phyloP scores from a whole-genome alignment of 164 flowering plant species.

The Liriodendron chinense region DNA sequence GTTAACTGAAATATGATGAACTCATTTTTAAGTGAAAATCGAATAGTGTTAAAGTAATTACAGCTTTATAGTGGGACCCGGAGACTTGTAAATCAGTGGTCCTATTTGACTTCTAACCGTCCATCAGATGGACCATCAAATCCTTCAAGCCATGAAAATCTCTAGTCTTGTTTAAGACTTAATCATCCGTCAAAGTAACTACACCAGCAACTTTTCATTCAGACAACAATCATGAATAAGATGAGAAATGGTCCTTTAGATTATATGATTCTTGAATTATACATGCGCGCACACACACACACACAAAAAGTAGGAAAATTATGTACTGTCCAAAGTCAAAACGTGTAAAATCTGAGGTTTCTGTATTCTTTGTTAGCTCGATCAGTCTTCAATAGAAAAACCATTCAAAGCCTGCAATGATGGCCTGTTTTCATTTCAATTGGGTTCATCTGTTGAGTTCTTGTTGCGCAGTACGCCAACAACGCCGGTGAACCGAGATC shows the following conservation, averaged over 20 bases:
- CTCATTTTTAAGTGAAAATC: no score
- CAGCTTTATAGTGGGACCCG: no score
- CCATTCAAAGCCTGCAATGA: constrained; percentile 26
- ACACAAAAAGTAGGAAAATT: constrained; percentile 7
- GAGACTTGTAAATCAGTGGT: no score
- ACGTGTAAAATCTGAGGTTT: constrained; percentile 71
- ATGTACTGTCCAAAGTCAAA: constrained; percentile 56
- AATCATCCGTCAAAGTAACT: not conserved
- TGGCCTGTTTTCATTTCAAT: constrained; percentile 17
- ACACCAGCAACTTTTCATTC: not conserved
- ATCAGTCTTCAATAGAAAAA: constrained; percentile 34
- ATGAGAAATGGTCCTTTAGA: not conserved
- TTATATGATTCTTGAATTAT: not conserved
- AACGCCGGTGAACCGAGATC: no score
- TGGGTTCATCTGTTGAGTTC: constrained; percentile 7
- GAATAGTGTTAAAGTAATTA: no score
- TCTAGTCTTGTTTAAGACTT: not conserved
- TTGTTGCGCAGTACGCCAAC: no score
- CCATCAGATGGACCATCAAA: no score
- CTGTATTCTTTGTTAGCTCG: constrained; percentile 41
- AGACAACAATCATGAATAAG: not conserved
- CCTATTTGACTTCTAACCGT: no score
- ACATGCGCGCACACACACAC: no score
- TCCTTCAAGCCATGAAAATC: not conserved
- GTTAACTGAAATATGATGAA: no score